Evolutionary conservation across 306 rosid genomes (phyloP), one percentile per base, ranked within the genome.

Genomic region (Oemleria cerasiformis): DNA sequence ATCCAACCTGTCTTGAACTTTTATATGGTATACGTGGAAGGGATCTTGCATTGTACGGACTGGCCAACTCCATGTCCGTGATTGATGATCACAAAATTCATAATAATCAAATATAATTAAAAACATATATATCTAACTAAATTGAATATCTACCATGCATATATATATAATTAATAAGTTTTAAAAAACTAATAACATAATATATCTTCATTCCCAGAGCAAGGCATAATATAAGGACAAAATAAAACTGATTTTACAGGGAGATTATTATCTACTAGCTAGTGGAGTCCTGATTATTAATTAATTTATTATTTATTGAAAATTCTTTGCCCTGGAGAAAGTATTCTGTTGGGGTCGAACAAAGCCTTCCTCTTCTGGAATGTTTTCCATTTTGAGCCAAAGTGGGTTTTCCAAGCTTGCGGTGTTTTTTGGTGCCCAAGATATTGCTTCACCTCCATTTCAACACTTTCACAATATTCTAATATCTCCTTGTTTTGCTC

Each of bases 281-380:
- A 49, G n/a, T 49, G 6, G 8, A 54, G 30, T 7, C 59, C 59
- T 6, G 47, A 56, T 56, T 13, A 13, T 36, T 42, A 30, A 30
- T 30, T 30, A 30, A 30, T 30, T 30, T 1, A 39, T 25, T 38
- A 16, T n/a, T 70, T 15, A 47, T 72, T 44, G 71, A 93, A 93
- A 70, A 93, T 90, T 71, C 79, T 86, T 50, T 93, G 98, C 15
- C 97, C 97, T 7, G 97, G 96, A n/a, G 98, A 93, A 50, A 93
- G 79, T 65, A 88, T 87, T 84, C 80, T 87, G 67, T 81, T 90
- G 10, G 98, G 98, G 82, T 93, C 98, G 73, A 93, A 93, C 68
- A 75, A 40, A 23, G 56, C 20, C 83, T 93, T 93, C 41, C 77
- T 81, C 54, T 88, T 81, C 60, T 64, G 77, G 78, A 93, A 87